Evolutionary conservation across 805 yeast genomes (phyloP).

Genomic region (Candida glaebosa): DNA sequence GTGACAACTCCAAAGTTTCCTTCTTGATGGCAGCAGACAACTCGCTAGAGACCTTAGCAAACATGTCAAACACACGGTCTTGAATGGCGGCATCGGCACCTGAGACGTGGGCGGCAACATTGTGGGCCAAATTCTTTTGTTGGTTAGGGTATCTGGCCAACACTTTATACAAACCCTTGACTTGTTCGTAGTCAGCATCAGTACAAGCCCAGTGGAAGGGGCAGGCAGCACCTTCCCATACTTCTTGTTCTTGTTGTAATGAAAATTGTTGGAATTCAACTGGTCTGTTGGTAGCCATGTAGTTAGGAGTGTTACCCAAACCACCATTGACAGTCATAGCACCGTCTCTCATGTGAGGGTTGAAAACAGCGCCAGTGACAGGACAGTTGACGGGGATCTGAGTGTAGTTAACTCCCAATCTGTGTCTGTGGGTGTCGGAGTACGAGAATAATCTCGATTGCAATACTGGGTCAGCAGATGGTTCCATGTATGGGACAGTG

Average conservation of each 20-base stretch:
- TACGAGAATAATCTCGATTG: constrained; percentile 75
- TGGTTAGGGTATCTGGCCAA: constrained; percentile 76
- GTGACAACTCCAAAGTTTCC: constrained; percentile 52
- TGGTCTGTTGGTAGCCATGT: constrained; percentile 56
- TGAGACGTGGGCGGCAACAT: constrained; percentile 70
- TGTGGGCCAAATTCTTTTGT: constrained; percentile 79
- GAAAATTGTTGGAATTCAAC: constrained; percentile 43
- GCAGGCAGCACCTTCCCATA: constrained; percentile 77
- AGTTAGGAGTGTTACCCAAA: constrained; percentile 75
- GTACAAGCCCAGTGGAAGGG: constrained; percentile 83
- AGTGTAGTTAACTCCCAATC: constrained; percentile 71
- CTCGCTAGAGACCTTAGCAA: constrained; percentile 64
- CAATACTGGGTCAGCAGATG: constrained; percentile 74
- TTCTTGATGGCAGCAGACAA: constrained; percentile 66
- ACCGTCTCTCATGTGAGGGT: constrained; percentile 83
- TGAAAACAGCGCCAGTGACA: constrained; percentile 39
- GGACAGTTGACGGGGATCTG: constrained; percentile 94
- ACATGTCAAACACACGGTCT: constrained; percentile 74
- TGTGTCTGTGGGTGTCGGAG: constrained; percentile 73
- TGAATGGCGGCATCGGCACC: constrained; percentile 74
- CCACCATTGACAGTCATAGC: constrained; percentile 59
- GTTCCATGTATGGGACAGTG: constrained; percentile 71
- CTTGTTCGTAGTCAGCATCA: constrained; percentile 76
- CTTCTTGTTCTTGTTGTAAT: constrained; percentile 67
- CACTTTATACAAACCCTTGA: constrained; percentile 74